These are phyloP conservation scores for Plectranthus barbatus DNA, from an alignment of 257 asterid species.

Conservation along the genomic window DNA sequence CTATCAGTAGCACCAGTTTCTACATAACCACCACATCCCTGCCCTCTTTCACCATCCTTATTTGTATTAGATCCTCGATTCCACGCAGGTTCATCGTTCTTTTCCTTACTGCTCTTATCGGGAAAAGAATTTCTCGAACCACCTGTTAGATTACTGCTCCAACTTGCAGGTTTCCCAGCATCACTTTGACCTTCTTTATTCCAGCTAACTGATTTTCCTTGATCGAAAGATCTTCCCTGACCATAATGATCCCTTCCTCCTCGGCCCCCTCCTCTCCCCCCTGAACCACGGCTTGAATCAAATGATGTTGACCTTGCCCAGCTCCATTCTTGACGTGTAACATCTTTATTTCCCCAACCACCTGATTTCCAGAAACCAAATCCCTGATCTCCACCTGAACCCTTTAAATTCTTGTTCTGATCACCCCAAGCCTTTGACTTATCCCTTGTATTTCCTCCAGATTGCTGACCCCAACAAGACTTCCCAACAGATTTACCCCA, in stretches of 20 bases:
- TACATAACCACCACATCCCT: too few relatives aligned
- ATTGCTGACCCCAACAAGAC: conserved; percentile 24
- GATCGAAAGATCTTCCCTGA: conserved; percentile 49
- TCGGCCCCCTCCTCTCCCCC: conserved; percentile 47
- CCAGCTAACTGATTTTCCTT: conserved; percentile 34
- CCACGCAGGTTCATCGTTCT: conserved; percentile 14
- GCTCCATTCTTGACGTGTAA: conserved; percentile 20
- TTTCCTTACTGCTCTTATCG: conserved; percentile 19
- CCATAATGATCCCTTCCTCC: conserved; percentile 48
- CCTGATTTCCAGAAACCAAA: too few relatives aligned
- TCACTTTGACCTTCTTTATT: conserved; percentile 22
- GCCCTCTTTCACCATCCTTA: conserved; percentile 20
- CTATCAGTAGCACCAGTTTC: too few relatives aligned
- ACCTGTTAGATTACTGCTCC: conserved; percentile 26
- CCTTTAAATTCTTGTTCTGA: too few relatives aligned
- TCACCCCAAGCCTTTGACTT: too few relatives aligned
- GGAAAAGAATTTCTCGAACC: conserved; percentile 24
- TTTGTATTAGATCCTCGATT: conserved; percentile 18
- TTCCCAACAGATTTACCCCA: conserved; percentile 26
- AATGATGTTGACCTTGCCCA: conserved; percentile 34
- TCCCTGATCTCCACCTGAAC: too few relatives aligned
- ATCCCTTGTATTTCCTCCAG: neutral
- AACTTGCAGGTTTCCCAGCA: conserved; percentile 26
- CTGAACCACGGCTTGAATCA: conserved; percentile 45
- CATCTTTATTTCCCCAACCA: too few relatives aligned